phyloP scores from a whole-genome alignment of 176 grass and related monocot genomes.

The Eragrostis nindensis region DNA sequence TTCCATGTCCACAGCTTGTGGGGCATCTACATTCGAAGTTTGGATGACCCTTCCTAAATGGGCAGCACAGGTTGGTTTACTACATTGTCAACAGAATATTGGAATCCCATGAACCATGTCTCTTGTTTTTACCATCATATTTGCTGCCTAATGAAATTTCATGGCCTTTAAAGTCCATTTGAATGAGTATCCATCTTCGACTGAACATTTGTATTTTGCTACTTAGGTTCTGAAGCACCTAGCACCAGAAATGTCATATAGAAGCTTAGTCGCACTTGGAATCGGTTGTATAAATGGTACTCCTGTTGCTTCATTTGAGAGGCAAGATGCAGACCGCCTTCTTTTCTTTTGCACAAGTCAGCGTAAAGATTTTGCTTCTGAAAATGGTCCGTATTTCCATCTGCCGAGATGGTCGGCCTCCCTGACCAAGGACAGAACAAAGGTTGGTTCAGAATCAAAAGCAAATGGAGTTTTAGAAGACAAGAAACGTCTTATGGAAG shows the following conservation, averaged over 20 bases:
- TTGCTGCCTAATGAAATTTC: conserved; percentile 15
- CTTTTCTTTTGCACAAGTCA: conserved; percentile 86
- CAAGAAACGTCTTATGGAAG: conserved; percentile 33
- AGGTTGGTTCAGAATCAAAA: conserved; percentile 52
- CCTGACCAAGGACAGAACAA: conserved; percentile 63
- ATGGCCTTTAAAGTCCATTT: background rate
- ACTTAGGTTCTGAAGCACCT: conserved; percentile 91
- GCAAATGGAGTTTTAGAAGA: conserved; percentile 48
- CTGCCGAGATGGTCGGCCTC: conserved; percentile 70
- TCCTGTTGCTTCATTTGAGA: conserved; percentile 89
- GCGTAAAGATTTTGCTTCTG: conserved; percentile 45
- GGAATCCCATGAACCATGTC: conserved; percentile 6
- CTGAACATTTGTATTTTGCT: conserved; percentile 34
- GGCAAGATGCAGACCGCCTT: conserved; percentile 83
- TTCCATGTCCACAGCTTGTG: conserved; percentile 83
- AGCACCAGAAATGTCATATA: conserved; percentile 77
- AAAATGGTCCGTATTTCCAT: conserved; percentile 52
- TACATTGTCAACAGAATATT: conserved; percentile 29
- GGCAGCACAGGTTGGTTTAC: conserved; percentile 79
- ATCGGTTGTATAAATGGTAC: conserved; percentile 85
- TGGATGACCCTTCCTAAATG: conserved; percentile 94
- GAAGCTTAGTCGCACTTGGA: conserved; percentile 89
- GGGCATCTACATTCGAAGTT: conserved; percentile 83
- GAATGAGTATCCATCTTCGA: conserved; percentile 4
- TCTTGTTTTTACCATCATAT: conserved; percentile 7